Base-by-base conservation (phyloP, 345 rosid species). In the Euclidium syriacum region DNA sequence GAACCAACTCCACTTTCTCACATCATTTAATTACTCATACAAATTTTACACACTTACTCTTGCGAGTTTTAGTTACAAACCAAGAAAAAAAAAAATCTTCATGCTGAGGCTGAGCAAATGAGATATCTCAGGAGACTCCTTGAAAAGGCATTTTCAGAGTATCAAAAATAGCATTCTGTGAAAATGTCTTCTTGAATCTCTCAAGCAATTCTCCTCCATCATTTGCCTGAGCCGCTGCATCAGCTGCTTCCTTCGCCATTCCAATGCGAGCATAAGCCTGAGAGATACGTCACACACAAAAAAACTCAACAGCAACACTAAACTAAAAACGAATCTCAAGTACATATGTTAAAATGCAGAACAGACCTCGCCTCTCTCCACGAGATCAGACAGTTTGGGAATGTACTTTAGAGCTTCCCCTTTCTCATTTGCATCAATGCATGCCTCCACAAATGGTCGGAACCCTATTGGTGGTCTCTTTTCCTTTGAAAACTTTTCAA, bases 221-320 rank as follows among this genome's bases (percentile, higher is more conserved):
- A 70, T 87, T 85, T 24, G 97, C 91, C 65, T 85, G 97, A 59
- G 94, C 84, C 9, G 99, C 99, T 59, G 96, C 95, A 68, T 89
- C 97, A 11, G 96, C 98, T 11, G 98, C 97, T 79, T 94, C 99
- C 77, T 94, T 90, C 3, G 96, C 97, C 97, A 94, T 90, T 58
- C 92, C 99, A 44, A 94, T 83, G 68, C 90, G 84, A 67, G 97
- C 96, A 70, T 81, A 94, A 32, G 96, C 85, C 99, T 94, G 75
- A 40, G 11, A 48, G 12, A 9, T 7, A 9, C n/a, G 11, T 42
- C 29, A 15, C 43, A 26, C 14, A 20, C 11, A 59, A 18, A 48
- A n/a, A 35, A 44, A 15, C n/a, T 63, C 58, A 26, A 68, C 18
- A 35, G 8, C 33, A 29, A 33, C 18, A 68, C 9, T 38, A 33